phyloP scores from a whole-genome alignment of 257 asterid species.

The Paraleonurus japonicus region DNA sequence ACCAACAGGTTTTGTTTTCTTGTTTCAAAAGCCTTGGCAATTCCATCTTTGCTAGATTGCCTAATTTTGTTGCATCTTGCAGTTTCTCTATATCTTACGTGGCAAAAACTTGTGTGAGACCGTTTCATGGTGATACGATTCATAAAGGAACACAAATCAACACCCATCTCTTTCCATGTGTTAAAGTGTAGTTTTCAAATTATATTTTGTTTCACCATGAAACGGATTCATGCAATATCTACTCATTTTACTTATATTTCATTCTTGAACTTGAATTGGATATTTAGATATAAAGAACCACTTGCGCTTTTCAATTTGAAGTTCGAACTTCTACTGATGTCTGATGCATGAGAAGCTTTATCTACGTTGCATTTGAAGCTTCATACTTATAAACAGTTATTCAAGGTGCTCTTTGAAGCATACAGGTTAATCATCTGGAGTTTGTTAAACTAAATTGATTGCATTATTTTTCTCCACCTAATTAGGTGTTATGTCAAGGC shows the following conservation, averaged over 20 bases:
- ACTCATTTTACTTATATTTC: not conserved
- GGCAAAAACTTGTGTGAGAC: too few relatives aligned
- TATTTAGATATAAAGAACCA: not conserved
- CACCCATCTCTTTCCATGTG: too few relatives aligned
- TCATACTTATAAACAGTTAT: not conserved
- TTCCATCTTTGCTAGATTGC: not conserved
- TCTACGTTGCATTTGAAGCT: not conserved
- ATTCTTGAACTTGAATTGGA: not conserved
- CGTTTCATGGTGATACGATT: too few relatives aligned
- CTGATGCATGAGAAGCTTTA: not conserved
- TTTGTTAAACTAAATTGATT: too few relatives aligned
- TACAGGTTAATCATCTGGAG: too few relatives aligned
- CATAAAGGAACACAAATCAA: too few relatives aligned
- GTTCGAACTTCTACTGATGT: not conserved
- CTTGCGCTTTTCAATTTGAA: not conserved
- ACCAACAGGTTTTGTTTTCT: constrained; percentile 11
- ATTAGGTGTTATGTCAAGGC: too few relatives aligned
- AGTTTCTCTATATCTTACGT: not conserved
- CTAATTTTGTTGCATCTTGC: not conserved
- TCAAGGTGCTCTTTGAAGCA: too few relatives aligned
- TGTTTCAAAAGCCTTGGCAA: not conserved
- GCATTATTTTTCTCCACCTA: too few relatives aligned
- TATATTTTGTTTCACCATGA: too few relatives aligned
- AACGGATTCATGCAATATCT: too few relatives aligned
- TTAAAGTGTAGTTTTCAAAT: too few relatives aligned